Evolutionary conservation across 305 asterid genomes (phyloP), one percentile per base, ranked within the genome.

Genomic region (Rubia occidens): DNA sequence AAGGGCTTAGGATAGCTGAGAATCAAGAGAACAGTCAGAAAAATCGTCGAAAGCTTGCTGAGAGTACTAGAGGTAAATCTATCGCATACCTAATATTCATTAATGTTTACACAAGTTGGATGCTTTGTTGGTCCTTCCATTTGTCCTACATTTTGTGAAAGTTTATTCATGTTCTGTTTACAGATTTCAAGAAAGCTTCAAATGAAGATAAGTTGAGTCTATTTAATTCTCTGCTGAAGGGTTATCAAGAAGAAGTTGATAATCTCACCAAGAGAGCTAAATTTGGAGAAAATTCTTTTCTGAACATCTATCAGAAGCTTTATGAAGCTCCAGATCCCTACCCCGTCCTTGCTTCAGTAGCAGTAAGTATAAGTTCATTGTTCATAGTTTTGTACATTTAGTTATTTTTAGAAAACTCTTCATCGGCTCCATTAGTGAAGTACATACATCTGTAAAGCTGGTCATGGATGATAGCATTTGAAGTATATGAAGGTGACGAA

Each of bases 171-270:
- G 11, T 64, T 11, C 53, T 68, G 42, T 63, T 78, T 40, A 69
- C 86, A 93, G 98, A 88, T 74, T 93, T 93, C 82, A 93, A 93
- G 88, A 93, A 88, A 89, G 96, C 98, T 75, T 71, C 97, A 70
- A 80, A 66, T 77, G 98, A 93, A 73, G 98, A 93, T 62, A 93
- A 93, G 83, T 75, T 86, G 85, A 82, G 72, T 49, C 59, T 90
- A 81, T 90, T 93, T 79, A 90, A 82, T 76, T 85, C 92, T 49
- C 85, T 93, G 68, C 96, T 93, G 26, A 93, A 87, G 90, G 95
- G 95, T 73, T 90, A 86, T 81, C 97, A 93, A 83, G 98, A 93
- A 84, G 98, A 93, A 87, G 97, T 93, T 71, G 98, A 93, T 85
- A 93, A 90, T 67, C 96, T 93, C 68, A 93, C 97, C 72, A 93